These are phyloP conservation scores for Plenodomus biglobosus DNA, from an alignment of 2,329 filamentous ascomycete species.

Conservation along the genomic window DNA sequence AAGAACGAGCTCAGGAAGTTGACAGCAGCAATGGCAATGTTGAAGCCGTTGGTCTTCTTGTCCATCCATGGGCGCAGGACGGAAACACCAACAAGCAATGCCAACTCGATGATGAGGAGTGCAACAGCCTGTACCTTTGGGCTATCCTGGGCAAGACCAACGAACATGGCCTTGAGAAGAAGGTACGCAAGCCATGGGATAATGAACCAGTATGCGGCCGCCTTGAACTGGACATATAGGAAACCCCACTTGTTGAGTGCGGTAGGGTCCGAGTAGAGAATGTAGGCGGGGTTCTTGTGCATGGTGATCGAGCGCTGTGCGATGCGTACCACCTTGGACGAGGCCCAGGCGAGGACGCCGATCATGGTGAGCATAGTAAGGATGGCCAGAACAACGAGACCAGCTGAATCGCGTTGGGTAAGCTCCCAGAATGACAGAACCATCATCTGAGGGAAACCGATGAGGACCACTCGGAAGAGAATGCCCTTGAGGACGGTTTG, in stretches of 20 bases:
- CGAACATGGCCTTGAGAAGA: slow-evolving; percentile 85
- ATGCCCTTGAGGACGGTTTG: slow-evolving; percentile 90
- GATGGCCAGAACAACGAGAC: slow-evolving; percentile 81
- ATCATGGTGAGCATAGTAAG: slow-evolving; percentile 85
- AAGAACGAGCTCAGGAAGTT: slow-evolving; percentile 93
- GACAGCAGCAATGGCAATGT: slow-evolving; percentile 85
- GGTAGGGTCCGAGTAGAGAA: slow-evolving; percentile 92
- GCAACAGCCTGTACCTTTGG: slow-evolving; percentile 77
- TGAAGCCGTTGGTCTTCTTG: slow-evolving; percentile 96
- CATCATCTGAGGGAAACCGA: slow-evolving; percentile 88
- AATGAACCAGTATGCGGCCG: slow-evolving; percentile 94
- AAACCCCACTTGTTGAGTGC: slow-evolving; percentile 98
- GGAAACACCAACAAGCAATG: slow-evolving; percentile 72
- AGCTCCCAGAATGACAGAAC: slow-evolving; percentile 94
- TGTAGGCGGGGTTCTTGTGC: slow-evolving; percentile 96
- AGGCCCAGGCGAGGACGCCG: slow-evolving; percentile 78
- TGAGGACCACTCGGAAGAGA: slow-evolving; percentile 83
- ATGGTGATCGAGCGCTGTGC: slow-evolving; percentile 84
- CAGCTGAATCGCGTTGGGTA: slow-evolving; percentile 79
- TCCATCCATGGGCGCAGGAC: slow-evolving; percentile 96
- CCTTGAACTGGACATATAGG: slow-evolving; percentile 94
- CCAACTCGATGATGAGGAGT: slow-evolving; percentile 79
- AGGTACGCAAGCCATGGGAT: slow-evolving; percentile 76
- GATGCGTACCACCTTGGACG: slow-evolving; percentile 85
- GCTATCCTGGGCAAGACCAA: slow-evolving; percentile 74